A percentile compares a stretch with the other conserved stretches of the same genome.
Conservation (phyloP, 371 early-diverging fungal species). For the Mortierella polycephala region DNA sequence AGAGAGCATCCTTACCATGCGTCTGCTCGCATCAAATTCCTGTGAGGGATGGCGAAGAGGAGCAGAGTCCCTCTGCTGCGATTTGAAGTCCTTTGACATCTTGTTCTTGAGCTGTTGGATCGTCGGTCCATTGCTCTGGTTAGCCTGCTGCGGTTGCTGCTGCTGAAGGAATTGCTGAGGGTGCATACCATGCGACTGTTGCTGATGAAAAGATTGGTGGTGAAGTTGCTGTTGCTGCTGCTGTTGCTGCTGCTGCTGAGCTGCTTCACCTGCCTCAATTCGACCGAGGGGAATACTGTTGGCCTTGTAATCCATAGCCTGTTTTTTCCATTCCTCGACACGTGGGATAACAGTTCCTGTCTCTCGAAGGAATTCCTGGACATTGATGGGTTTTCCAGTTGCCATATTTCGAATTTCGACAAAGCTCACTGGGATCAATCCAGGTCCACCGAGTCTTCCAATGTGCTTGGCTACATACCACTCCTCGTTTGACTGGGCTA, state of each 20-base stretch:
- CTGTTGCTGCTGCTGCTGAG: constrained; percentile 46
- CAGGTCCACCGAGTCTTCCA: constrained; percentile 74
- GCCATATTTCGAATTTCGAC: constrained; percentile 76
- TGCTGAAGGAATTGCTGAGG: constrained; percentile 11
- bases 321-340: constrained; percentile 82
- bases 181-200: constrained; percentile 10
- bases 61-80: constrained; percentile 13
- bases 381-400: constrained; percentile 19
- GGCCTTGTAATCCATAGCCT: constrained; percentile 69
- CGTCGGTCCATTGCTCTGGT: constrained; percentile 23
- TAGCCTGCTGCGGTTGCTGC: constrained; percentile 1
- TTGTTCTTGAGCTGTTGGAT: constrained; percentile 42
- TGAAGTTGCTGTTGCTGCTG: constrained; percentile 12
- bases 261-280: constrained; percentile 28
- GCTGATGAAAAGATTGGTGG: constrained; percentile 6
- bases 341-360: constrained; percentile 58
- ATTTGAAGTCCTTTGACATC: constrained; percentile 35
- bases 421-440: constrained; percentile 84
- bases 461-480: constrained; percentile 87
- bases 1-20: constrained; percentile 23
- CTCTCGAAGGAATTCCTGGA: constrained; percentile 22
- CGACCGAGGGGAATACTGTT: constrained; percentile 65
- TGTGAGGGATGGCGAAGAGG: constrained; percentile 26
- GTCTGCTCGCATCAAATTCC: constrained; percentile 36
- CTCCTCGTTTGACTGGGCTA: constrained; percentile 83